These are phyloP conservation scores for Cutaneotrichosporon cyanovorans DNA, from an alignment of 1,284 basidiomycete species.

Conservation along the genomic window DNA sequence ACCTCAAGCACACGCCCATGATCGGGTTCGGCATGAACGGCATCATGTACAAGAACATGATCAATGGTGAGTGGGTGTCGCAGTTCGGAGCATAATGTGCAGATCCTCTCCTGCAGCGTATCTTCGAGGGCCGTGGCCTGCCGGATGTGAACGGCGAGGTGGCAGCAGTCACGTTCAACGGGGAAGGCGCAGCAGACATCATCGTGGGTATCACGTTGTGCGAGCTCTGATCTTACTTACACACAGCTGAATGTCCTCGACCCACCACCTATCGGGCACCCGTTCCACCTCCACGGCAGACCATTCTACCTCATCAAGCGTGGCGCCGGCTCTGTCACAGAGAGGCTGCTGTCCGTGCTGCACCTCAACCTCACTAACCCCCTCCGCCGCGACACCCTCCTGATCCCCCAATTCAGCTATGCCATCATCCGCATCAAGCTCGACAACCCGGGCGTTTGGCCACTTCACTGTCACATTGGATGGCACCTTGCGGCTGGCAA, in stretches of 20 bases:
- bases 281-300: conserved; percentile 36
- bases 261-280: conserved; percentile 29
- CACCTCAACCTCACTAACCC: conserved; percentile 41
- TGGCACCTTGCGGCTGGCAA: conserved; percentile 24
- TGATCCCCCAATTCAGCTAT: conserved; percentile 22
- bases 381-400: conserved; percentile 39
- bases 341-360: too few species aligned
- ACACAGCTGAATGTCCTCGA: conserved; percentile 39
- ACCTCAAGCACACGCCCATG: conserved; percentile 13
- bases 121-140: too few species aligned
- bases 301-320: conserved; percentile 26
- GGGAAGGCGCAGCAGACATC: conserved; percentile 22
- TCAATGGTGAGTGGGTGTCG: conserved; percentile 19
- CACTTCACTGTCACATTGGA: conserved; percentile 27
- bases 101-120: too few species aligned
- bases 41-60: conserved; percentile 23
- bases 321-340: too few species aligned
- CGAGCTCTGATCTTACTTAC: background rate
- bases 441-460: conserved; percentile 25
- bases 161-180: conserved; percentile 22
- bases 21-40: conserved; percentile 31
- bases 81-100: conserved; percentile 12
- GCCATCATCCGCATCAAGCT: conserved; percentile 26
- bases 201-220: conserved; percentile 8
- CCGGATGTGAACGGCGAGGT: too few species aligned